Evolutionary conservation across 2,329 filamentous ascomycete species (phyloP), one percentile per base, ranked within the genome.

Genomic region (Aspergillus sp.): DNA sequence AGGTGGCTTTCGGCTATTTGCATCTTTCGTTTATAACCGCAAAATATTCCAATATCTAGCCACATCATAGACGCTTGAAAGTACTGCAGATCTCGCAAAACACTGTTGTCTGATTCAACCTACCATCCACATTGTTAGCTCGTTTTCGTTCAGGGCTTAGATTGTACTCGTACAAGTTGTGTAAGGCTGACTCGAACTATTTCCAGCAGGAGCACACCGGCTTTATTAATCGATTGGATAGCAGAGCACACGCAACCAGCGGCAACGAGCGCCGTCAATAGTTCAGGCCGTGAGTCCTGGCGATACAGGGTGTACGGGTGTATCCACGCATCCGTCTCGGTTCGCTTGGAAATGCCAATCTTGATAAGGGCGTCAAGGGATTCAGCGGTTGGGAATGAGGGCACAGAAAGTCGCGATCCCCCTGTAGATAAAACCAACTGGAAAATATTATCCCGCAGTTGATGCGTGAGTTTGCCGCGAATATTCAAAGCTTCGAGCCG

Each of bases 1-100:
- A 55, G 27, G 20, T 55, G 20, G 24, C 53, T 55, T 39, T 55
- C 53, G 3, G 53, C 53, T 20, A 55, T 55, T 27, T 55, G 45
- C 53, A 55, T 55, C 27, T 55, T 55, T 6, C 53, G 45, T 50
- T 55, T 49, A 24, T 55, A 55, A 17, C 53, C 53, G 24, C 53
- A 55, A 22, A 55, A 55, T 0, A 50, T n/a, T 5, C 53, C 53
- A 13, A 55, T 55, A 44, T 55, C 53, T 24, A 55, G 20, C 53
- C 53, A 55, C 46, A 55, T 55, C 53, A 55, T 55, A 11, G 53
- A 55, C 6, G 53, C 53, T 17, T 55, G 53, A 30, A 55, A 55
- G 19, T 55, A 55, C 19, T 55, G 53, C 11, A 55, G 17, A 22
- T 55, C 53, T 8, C 53, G 53, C 3, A 55, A 17, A 19, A 55